These are phyloP conservation scores for Backusella psychrophila DNA, from an alignment of 192 early-diverging fungal genomes.

Conservation along the genomic window DNA sequence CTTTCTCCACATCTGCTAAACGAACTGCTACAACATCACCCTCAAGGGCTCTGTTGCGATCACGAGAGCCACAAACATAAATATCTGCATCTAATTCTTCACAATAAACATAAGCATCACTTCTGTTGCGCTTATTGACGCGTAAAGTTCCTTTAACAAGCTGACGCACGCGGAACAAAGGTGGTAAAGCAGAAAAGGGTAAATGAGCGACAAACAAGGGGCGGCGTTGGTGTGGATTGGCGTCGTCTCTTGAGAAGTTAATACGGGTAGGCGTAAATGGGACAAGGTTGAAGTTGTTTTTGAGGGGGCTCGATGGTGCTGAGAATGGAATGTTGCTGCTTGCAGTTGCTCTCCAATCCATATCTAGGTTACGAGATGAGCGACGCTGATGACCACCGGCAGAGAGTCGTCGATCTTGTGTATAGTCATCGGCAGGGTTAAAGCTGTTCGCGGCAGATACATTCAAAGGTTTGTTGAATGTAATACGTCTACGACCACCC, in stretches of 20 bases:
- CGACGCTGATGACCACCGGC: slow-evolving; percentile 21
- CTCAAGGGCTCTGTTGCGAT: slow-evolving; percentile 82
- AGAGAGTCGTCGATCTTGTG: not conserved
- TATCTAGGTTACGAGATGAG: slow-evolving; percentile 41
- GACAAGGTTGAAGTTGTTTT: slow-evolving; percentile 29
- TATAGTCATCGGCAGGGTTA: slow-evolving; percentile 14
- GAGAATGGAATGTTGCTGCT: not conserved
- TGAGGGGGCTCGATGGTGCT: slow-evolving; percentile 8
- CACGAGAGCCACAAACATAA: slow-evolving; percentile 68
- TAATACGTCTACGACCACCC: not conserved
- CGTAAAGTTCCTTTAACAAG: slow-evolving; percentile 75
- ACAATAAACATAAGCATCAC: slow-evolving; percentile 84
- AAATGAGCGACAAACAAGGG: slow-evolving; percentile 54
- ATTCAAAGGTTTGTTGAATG: not conserved
- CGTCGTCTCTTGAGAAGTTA: slow-evolving; percentile 43
- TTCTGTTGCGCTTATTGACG: slow-evolving; percentile 81
- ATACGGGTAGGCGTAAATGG: slow-evolving; percentile 42
- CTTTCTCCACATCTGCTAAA: slow-evolving; percentile 65
- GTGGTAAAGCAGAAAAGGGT: slow-evolving; percentile 51
- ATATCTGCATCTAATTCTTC: slow-evolving; percentile 74
- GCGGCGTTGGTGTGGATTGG: slow-evolving; percentile 47
- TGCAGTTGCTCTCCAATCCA: slow-evolving; percentile 32
- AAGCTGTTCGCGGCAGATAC: not conserved
- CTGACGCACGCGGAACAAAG: slow-evolving; percentile 43
- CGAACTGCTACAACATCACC: slow-evolving; percentile 78